phyloP scores from a whole-genome alignment of 2,329 filamentous ascomycete species.

The Tricladium varicosporioides region DNA sequence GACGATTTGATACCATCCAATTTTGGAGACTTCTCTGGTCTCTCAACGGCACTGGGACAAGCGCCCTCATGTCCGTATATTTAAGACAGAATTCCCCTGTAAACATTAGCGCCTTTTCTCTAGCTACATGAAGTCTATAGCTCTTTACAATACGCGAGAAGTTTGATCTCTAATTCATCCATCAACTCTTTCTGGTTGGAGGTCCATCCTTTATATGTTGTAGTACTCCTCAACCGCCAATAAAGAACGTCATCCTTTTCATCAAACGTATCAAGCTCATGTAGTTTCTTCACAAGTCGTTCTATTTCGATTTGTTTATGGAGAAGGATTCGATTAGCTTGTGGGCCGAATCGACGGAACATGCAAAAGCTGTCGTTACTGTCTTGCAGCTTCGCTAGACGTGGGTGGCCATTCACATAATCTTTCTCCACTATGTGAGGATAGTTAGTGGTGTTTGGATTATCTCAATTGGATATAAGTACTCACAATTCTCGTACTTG shows the following conservation, averaged over 20 bases:
- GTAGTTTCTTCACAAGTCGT: slow-evolving; percentile 2
- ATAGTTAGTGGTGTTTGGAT: not conserved
- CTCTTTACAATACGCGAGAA: slow-evolving; percentile 15
- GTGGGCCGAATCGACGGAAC: slow-evolving; percentile 11
- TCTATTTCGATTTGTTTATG: slow-evolving; percentile 12
- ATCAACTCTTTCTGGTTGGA: slow-evolving; percentile 10
- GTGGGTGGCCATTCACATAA: slow-evolving; percentile 8
- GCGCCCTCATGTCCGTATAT: slow-evolving; percentile 9
- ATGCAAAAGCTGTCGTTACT: slow-evolving; percentile 17
- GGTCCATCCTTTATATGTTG: slow-evolving; percentile 2
- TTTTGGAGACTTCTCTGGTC: slow-evolving; percentile 12
- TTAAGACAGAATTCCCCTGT: slow-evolving; percentile 11
- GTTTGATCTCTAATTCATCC: slow-evolving; percentile 8
- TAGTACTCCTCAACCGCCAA: too few species aligned
- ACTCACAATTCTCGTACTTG: not conserved
- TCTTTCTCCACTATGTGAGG: slow-evolving; percentile 9
- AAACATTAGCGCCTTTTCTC: not conserved
- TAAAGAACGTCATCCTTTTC: not conserved
- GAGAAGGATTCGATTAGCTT: slow-evolving; percentile 7
- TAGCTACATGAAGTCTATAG: not conserved
- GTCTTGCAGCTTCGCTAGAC: slow-evolving; percentile 11
- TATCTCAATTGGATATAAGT: not conserved
- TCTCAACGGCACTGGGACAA: slow-evolving; percentile 1
- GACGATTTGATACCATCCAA: slow-evolving; percentile 10
- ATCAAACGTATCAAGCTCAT: slow-evolving; percentile 10